A percentile compares a stretch with the other conserved stretches of the same genome.
phyloP scores from a whole-genome alignment of 75 land plant species.

The Adiantum capillusveneris region DNA sequence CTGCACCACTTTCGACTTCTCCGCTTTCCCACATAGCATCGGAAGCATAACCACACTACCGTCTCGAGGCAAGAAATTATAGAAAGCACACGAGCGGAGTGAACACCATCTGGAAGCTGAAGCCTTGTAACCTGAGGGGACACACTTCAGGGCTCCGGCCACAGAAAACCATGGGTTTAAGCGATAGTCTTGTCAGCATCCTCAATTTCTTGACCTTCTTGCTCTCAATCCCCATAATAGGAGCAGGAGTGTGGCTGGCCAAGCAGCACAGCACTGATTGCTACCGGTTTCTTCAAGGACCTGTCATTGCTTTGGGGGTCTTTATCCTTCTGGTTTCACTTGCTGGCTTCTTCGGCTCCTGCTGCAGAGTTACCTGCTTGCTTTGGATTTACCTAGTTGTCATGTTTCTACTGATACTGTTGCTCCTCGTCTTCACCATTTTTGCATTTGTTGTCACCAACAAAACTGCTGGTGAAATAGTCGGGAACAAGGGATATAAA shows the following conservation, averaged over 20 bases:
- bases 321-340: conserved; percentile 13
- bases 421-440: conserved; percentile 17
- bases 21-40: too few relatives aligned
- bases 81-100: too few relatives aligned
- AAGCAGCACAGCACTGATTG: conserved; percentile 19
- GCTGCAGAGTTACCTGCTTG: conserved; percentile 15
- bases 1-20: too few relatives aligned
- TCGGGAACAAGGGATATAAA: conserved; percentile 23
- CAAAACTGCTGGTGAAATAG: conserved; percentile 27
- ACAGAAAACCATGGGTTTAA: conserved; percentile 10
- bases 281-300: conserved; percentile 18
- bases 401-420: conserved; percentile 21
- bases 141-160: too few relatives aligned
- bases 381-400: conserved; percentile 16
- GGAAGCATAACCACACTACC: too few relatives aligned
- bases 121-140: too few relatives aligned
- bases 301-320: conserved; percentile 21
- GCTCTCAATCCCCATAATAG: conserved; percentile 28
- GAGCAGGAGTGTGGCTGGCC: conserved; percentile 30
- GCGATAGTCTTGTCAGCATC: conserved; percentile 18
- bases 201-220: conserved; percentile 27
- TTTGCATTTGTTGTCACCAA: conserved; percentile 34
- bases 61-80: too few relatives aligned
- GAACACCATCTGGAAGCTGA: too few relatives aligned
- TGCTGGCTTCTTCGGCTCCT: conserved; percentile 18